phyloP scores from a whole-genome alignment of 108 stramenopile species.

The Nitzschia sp. region DNA sequence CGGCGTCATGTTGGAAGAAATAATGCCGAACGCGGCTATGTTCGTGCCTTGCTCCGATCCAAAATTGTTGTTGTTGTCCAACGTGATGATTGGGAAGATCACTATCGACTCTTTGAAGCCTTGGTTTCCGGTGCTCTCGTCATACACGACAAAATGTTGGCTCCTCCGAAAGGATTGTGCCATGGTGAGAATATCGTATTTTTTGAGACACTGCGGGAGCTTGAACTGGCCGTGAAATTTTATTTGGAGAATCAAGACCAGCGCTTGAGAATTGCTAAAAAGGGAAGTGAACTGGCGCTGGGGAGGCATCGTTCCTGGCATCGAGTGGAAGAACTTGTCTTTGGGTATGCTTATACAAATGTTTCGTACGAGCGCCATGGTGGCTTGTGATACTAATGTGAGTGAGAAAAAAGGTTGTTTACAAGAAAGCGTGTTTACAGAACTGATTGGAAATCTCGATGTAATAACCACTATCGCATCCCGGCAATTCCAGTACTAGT shows the following conservation, averaged over 20 bases:
- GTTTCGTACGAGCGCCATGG: not conserved
- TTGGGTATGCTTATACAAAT: constrained; percentile 39
- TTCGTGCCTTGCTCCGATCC: constrained; percentile 31
- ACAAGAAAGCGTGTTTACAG: too few relatives aligned
- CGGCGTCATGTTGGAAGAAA: constrained; percentile 19
- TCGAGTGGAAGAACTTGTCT: constrained; percentile 53
- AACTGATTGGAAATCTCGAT: too few relatives aligned
- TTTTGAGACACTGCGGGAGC: constrained; percentile 29
- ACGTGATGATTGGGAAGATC: constrained; percentile 64
- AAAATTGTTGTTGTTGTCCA: constrained; percentile 62
- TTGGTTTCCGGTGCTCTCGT: constrained; percentile 53
- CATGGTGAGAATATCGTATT: constrained; percentile 42
- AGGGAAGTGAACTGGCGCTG: constrained; percentile 51
- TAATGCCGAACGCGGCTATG: constrained; percentile 1
- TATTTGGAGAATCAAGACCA: constrained; percentile 47
- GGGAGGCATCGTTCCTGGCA: constrained; percentile 54
- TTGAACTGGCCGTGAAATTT: constrained; percentile 26
- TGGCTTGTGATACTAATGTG: too few relatives aligned
- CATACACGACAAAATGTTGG: constrained; percentile 41
- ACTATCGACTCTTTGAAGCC: constrained; percentile 53
- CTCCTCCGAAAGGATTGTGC: constrained; percentile 32
- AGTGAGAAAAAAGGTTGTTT: too few relatives aligned
- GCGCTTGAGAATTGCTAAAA: constrained; percentile 39
- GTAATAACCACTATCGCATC: too few relatives aligned
- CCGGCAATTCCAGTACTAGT: too few relatives aligned